These are phyloP conservation scores for Melaleuca quinquenervia DNA, from an alignment of 345 rosid genomes.

Conservation along the genomic window DNA sequence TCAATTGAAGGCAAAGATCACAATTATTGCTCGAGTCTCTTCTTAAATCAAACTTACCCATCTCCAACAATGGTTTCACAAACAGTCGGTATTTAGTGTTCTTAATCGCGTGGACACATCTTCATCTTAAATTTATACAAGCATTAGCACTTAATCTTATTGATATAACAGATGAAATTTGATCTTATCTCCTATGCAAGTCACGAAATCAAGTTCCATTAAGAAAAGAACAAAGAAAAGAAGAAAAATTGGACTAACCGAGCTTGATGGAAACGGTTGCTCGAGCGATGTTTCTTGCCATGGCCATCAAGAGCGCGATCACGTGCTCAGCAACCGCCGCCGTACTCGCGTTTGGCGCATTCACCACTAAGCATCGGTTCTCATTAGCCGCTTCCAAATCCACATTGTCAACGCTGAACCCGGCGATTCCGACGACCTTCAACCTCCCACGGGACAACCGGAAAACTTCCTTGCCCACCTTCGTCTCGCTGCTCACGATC, in stretches of 20 bases:
- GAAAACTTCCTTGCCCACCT: slow-evolving; percentile 64
- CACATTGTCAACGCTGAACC: slow-evolving; percentile 85
- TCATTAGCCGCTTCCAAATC: slow-evolving; percentile 88
- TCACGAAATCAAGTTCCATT: background rate
- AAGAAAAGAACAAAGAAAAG: background rate
- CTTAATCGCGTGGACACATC: too few species aligned
- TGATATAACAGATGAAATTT: background rate
- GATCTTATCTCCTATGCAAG: background rate
- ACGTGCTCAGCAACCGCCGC: slow-evolving; percentile 89
- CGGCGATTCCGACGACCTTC: slow-evolving; percentile 86
- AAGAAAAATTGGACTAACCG: slow-evolving; percentile 29
- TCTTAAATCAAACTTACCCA: background rate
- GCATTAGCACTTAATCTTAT: too few species aligned
- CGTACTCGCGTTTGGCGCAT: slow-evolving; percentile 80
- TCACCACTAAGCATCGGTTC: slow-evolving; percentile 76
- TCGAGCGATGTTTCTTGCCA: slow-evolving; percentile 87
- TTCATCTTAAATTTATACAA: too few species aligned
- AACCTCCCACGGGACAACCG: slow-evolving; percentile 66
- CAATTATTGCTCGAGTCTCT: background rate
- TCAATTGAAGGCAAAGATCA: too few species aligned
- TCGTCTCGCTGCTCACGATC: slow-evolving; percentile 76
- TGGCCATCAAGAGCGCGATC: slow-evolving; percentile 68
- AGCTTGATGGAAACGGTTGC: slow-evolving; percentile 76
- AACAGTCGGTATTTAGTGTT: too few species aligned
- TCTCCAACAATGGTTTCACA: background rate